Percentiles rank a stretch among this genome's conserved stretches.
phyloP scores from a whole-genome alignment of 2,329 filamentous ascomycete species.

The Calonectria pteridis region DNA sequence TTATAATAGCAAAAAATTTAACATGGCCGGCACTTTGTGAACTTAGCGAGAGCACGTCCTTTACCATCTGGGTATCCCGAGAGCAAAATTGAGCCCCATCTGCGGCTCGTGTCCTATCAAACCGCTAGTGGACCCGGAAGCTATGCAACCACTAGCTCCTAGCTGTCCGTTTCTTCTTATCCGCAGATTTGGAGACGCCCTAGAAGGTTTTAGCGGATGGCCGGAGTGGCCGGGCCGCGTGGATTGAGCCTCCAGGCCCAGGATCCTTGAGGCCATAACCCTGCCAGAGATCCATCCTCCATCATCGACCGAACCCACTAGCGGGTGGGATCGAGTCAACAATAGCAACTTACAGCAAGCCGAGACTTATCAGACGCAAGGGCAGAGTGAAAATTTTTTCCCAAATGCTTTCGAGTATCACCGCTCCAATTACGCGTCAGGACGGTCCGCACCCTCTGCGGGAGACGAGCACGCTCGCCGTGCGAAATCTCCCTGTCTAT shows the following conservation, averaged over 20 bases:
- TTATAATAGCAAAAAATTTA: not conserved
- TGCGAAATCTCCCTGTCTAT: slow-evolving; percentile 3
- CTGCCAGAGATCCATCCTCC: slow-evolving; percentile 10
- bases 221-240: slow-evolving; percentile 26
- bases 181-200: slow-evolving; percentile 16
- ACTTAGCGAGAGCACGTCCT: not conserved
- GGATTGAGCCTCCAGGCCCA: slow-evolving; percentile 20
- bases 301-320: slow-evolving; percentile 11
- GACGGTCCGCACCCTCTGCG: not conserved
- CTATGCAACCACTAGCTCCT: slow-evolving; percentile 16
- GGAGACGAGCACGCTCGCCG: not conserved
- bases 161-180: not conserved
- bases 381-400: slow-evolving; percentile 1
- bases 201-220: slow-evolving; percentile 25
- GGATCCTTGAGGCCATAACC: slow-evolving; percentile 5
- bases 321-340: slow-evolving; percentile 2
- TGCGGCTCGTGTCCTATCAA: slow-evolving; percentile 9
- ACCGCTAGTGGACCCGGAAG: not conserved
- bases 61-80: slow-evolving; percentile 8
- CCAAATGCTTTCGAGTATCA: not conserved
- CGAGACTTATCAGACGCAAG: slow-evolving; percentile 16
- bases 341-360: slow-evolving; percentile 10
- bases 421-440: slow-evolving; percentile 19
- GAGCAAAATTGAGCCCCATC: slow-evolving; percentile 5
- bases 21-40: not conserved